Evolutionary conservation across 805 yeast species (phyloP).

Genomic region (Starmerella bacillaris): DNA sequence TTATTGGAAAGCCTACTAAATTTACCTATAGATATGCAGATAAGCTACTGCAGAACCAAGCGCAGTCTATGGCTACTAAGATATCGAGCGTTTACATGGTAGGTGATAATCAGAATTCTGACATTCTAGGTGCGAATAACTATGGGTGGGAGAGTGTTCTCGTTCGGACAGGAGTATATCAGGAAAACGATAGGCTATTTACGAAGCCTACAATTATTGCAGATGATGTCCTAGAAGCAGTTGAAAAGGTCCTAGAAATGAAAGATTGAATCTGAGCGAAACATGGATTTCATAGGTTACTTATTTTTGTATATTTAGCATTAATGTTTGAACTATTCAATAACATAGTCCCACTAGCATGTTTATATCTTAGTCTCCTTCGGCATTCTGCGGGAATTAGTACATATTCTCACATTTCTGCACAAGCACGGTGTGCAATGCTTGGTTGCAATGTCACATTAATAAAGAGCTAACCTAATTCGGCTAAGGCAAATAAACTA

Average conservation of each 20-base stretch:
- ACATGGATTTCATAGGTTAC: no score
- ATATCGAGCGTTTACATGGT: slow-evolving; percentile 68
- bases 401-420: no score
- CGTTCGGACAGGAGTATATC: slow-evolving; percentile 75
- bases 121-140: slow-evolving; percentile 71
- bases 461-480: no score
- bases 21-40: slow-evolving; percentile 75
- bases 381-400: no score
- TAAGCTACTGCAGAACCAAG: slow-evolving; percentile 56
- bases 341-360: no score
- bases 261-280: no score
- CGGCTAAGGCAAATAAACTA: no score
- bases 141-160: slow-evolving; percentile 81
- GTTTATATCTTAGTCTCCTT: no score
- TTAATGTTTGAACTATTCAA: no score
- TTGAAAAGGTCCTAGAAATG: slow-evolving; percentile 18
- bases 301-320: no score
- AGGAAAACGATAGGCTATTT: slow-evolving; percentile 28
- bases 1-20: slow-evolving; percentile 80
- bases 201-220: slow-evolving; percentile 34
- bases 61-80: slow-evolving; percentile 5
- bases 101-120: slow-evolving; percentile 91
- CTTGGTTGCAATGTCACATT: no score
- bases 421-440: no score
- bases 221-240: slow-evolving; percentile 37